Evolutionary conservation across 805 yeast species (phyloP), one percentile per base, ranked within the genome.

Genomic region (Saccharomycopsis selenospora): DNA sequence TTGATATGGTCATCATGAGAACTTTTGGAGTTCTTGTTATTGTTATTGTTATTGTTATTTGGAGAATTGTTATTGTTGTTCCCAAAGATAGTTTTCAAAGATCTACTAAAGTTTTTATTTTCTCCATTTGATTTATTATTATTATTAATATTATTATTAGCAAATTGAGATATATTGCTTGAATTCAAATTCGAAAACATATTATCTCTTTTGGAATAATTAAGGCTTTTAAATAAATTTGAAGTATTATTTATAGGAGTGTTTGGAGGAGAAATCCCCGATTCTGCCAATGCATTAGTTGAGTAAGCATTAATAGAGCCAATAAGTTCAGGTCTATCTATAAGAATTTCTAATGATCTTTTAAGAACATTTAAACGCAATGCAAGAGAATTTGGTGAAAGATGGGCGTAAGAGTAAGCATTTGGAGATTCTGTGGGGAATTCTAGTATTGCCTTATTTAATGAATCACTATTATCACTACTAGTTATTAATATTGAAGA

Each of bases 391-490:
- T 85, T 84, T 7, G 90, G 93, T 1, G 91, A 81, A 48, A 86
- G 66, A 47, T 84, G 85, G 2, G 93, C 87, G 61, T 87, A 87
- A 0, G 95, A 85, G 60, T 84, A 87, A 1, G 95, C 84, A 61
- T 85, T 90, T 1, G 93, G 77, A 10, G 93, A 84, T 56, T 84
- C 89, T 23, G 80, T 78, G 3, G 91, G 88, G 59, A 86, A 82
- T 53, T 71, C 74, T 36, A 80, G 60, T 17, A 84, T 69, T 64
- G 38, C n/a, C 8, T 17, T 14, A 4, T 20, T 20, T 6, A 20
- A 33, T 6, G 29, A 27, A 11, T 27, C 29, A 27, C 11, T 27
- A 27, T 7, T 27, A 8, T 17, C 20, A 20, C 18, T 14, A 14
- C 20, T 6, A 14, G 6, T 14, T 20, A 5, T 6, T 6, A 33